Evolutionary conservation across 2,329 filamentous ascomycete genomes (phyloP), one percentile per base, ranked within the genome.

Genomic region (Clathrospora elynae): DNA sequence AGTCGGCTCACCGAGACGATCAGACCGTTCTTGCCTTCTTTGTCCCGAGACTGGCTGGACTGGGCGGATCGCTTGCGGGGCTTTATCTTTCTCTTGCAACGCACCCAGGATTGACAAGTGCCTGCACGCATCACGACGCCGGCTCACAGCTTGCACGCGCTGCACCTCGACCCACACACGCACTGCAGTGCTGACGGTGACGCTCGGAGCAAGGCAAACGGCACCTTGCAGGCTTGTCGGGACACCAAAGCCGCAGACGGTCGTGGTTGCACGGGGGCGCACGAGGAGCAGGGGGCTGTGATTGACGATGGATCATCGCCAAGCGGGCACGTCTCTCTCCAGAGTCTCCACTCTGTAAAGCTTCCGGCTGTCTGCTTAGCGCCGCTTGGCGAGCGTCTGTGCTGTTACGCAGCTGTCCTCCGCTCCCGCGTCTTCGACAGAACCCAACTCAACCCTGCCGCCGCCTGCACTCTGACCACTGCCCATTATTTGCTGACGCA

Each of bases 321-420:
- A 57, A 58, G 54, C 41, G 46, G 41, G 24, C 36, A 38, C 49
- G 38, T 43, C 47, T 51, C 57, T 55, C 59, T 59, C 57, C 62
- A 64, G 53, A 53, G 36, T 49, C 42, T 37, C 37, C 37, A 36
- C 47, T 14, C 48, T 47, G 41, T 51, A 57, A 64, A 66, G 61
- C 62, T 64, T 66, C 59, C 62, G 58, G 59, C 57, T 53, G 57
- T 57, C 50, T 54, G 49, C 53, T 59, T 64, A 62, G 61, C 53
- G 51, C 29, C 33, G 5, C 59, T 59, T 50, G 55, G 57, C 51
- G 46, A 47, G 46, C 39, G 48, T 54, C 53, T 53, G 41, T 54
- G 46, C 52, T 41, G 59, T 66, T 63, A 63, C 62, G 63, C 59
- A 63, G 59, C 58, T 51, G 49, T 50, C 55, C 61, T 63, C 59